Evolutionary conservation across 768 basidiomycete genomes (phyloP).

Genomic region (Boletus patriciae): DNA sequence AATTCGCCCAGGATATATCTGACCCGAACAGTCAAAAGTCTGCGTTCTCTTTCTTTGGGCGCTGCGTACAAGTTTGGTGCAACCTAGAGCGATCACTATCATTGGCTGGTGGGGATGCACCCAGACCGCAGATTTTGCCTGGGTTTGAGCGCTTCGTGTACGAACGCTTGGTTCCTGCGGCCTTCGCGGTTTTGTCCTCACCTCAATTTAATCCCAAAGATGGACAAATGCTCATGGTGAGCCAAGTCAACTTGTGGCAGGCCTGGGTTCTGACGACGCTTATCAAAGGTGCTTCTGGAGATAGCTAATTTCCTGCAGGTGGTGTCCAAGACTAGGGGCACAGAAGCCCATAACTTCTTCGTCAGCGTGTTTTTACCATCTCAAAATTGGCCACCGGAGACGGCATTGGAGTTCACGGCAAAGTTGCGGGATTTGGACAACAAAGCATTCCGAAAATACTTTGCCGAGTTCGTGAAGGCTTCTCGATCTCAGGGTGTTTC

Average conservation of each 20-base stretch:
- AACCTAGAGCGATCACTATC: slow-evolving; percentile 44
- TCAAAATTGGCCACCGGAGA: slow-evolving; percentile 81
- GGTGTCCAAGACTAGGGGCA: slow-evolving; percentile 71
- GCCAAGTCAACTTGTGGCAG: slow-evolving; percentile 27
- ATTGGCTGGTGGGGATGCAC: slow-evolving; percentile 35
- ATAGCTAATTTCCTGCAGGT: slow-evolving; percentile 83
- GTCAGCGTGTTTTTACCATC: slow-evolving; percentile 79
- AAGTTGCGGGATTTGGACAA: slow-evolving; percentile 74
- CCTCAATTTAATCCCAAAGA: slow-evolving; percentile 87
- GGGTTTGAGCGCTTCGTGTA: slow-evolving; percentile 95
- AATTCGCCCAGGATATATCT: slow-evolving; percentile 69
- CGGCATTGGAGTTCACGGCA: slow-evolving; percentile 71
- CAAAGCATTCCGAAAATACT: slow-evolving; percentile 82
- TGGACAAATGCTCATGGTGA: slow-evolving; percentile 79
- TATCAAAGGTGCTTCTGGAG: slow-evolving; percentile 77
- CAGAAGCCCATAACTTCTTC: slow-evolving; percentile 83
- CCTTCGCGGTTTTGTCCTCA: slow-evolving; percentile 77
- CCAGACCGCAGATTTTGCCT: slow-evolving; percentile 50
- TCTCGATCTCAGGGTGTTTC: slow-evolving; percentile 55
- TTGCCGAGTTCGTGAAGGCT: slow-evolving; percentile 77
- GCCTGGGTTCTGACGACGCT: neutral
- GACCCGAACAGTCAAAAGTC: slow-evolving; percentile 77
- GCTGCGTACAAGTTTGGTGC: slow-evolving; percentile 69
- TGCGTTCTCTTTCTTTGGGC: slow-evolving; percentile 76
- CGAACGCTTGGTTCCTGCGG: slow-evolving; percentile 75